Conservation (phyloP, 2,329 filamentous ascomycete species). For the Diaporthe sp. region DNA sequence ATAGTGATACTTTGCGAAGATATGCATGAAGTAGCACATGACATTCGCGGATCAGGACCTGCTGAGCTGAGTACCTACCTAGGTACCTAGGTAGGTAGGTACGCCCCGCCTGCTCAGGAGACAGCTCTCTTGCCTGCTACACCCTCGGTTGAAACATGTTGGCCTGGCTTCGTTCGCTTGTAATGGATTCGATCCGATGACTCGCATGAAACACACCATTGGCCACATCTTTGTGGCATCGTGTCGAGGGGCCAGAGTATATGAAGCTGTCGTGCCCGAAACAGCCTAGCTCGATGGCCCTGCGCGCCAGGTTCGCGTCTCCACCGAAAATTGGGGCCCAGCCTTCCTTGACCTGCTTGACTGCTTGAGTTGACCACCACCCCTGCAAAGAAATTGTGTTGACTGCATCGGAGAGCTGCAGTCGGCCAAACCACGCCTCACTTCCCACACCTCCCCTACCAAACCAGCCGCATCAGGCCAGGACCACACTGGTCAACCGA, state of each 20-base stretch:
- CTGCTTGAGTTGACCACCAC: constrained; percentile 27
- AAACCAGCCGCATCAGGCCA: constrained; percentile 10
- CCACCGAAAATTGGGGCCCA: constrained; percentile 41
- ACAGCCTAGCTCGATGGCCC: constrained; percentile 45
- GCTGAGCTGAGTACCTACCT: not conserved
- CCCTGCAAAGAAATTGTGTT: constrained; percentile 43
- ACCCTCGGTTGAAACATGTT: not conserved
- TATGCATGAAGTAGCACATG: not conserved
- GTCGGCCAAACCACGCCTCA: constrained; percentile 5
- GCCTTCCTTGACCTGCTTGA: constrained; percentile 22
- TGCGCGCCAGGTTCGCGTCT: constrained; percentile 47
- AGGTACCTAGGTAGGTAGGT: too few relatives aligned
- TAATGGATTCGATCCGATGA: not conserved
- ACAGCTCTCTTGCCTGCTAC: not conserved
- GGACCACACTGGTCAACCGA: constrained; percentile 25
- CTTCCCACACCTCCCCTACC: constrained; percentile 16
- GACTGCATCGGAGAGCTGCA: constrained; percentile 36
- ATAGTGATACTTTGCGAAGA: not conserved
- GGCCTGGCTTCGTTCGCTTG: not conserved
- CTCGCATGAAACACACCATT: constrained; percentile 4
- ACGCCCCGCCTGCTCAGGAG: not conserved
- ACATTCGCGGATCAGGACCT: not conserved
- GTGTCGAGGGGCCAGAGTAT: constrained; percentile 18
- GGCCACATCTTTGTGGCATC: constrained; percentile 3
- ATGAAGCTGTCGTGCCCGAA: constrained; percentile 34